Evolutionary conservation across 768 basidiomycete species (phyloP).

Genomic region (Leccinellum albellum): DNA sequence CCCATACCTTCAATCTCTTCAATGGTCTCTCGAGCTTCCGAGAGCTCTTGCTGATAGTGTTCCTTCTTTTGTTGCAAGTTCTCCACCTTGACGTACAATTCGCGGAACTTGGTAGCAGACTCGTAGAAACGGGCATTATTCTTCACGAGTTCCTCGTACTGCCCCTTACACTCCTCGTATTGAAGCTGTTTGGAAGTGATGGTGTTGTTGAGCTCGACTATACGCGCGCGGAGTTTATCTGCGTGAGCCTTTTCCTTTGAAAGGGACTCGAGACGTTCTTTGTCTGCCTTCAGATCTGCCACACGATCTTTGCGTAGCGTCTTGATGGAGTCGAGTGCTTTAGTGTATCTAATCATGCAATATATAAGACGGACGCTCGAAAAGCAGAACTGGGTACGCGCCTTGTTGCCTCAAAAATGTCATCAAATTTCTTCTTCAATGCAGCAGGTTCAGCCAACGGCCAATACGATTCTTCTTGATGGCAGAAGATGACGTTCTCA

Average conservation of each 20-base stretch:
- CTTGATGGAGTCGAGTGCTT: constrained; percentile 93
- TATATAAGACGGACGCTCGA: neutral
- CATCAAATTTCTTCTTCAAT: constrained; percentile 98
- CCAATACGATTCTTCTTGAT: constrained; percentile 99
- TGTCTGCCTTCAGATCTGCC: constrained; percentile 89
- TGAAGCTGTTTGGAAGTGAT: constrained; percentile 72
- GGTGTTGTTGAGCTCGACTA: constrained; percentile 53
- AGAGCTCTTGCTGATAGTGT: constrained; percentile 59
- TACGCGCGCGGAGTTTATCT: constrained; percentile 71
- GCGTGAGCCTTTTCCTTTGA: constrained; percentile 81
- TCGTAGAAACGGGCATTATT: constrained; percentile 82
- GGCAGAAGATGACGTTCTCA: constrained; percentile 99
- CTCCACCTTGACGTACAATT: constrained; percentile 72
- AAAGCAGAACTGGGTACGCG: constrained; percentile 27
- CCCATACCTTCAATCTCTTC: constrained; percentile 59
- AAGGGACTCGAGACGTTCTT: constrained; percentile 76
- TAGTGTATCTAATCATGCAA: constrained; percentile 81
- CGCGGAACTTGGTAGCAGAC: constrained; percentile 78
- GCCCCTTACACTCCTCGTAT: constrained; percentile 64
- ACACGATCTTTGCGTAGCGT: constrained; percentile 83
- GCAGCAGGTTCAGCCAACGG: constrained; percentile 86
- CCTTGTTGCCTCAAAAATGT: constrained; percentile 99
- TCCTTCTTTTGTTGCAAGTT: constrained; percentile 57
- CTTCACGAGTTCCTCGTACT: constrained; percentile 60
- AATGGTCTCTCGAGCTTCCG: constrained; percentile 58